A percentile compares a stretch with the other conserved stretches of the same genome.
Evolutionary conservation across 1,284 basidiomycete genomes (phyloP).

Genomic region (Apiotrichum gamsii): DNA sequence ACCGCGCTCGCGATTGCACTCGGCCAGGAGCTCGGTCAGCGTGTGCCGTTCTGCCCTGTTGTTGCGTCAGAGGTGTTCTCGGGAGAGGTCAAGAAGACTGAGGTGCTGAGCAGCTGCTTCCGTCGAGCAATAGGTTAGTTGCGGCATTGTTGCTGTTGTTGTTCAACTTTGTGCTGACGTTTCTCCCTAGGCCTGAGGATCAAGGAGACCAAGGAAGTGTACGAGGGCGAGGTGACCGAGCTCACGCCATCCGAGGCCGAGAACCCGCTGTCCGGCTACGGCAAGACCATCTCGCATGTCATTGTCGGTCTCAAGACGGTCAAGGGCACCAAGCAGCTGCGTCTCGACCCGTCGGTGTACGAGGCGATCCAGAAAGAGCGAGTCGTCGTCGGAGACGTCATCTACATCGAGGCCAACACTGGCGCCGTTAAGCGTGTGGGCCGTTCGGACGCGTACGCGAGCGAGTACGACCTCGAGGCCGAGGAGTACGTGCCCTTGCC

Average conservation of each 20-base stretch:
- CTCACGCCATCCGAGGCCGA: slow-evolving; percentile 91
- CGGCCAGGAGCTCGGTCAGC: slow-evolving; percentile 85
- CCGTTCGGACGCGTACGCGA: slow-evolving; percentile 93
- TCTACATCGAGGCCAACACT: slow-evolving; percentile 90
- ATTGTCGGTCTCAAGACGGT: slow-evolving; percentile 95
- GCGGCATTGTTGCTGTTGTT: not conserved
- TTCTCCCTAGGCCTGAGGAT: slow-evolving; percentile 68
- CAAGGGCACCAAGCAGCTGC: slow-evolving; percentile 95
- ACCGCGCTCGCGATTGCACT: slow-evolving; percentile 91
- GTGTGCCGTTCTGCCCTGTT: slow-evolving; percentile 98
- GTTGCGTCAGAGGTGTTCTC: slow-evolving; percentile 96
- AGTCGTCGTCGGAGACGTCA: slow-evolving; percentile 92
- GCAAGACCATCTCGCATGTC: slow-evolving; percentile 96
- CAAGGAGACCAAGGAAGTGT: slow-evolving; percentile 98
- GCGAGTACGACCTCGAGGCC: slow-evolving; percentile 96
- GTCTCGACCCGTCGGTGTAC: slow-evolving; percentile 91
- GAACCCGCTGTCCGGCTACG: slow-evolving; percentile 92
- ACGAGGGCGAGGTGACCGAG: slow-evolving; percentile 97
- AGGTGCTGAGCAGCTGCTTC: slow-evolving; percentile 94
- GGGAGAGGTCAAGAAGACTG: slow-evolving; percentile 97
- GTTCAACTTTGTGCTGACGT: not conserved
- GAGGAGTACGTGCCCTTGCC: slow-evolving; percentile 97
- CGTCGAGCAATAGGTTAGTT: slow-evolving; percentile 85
- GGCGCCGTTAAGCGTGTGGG: slow-evolving; percentile 98
- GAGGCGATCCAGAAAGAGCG: slow-evolving; percentile 97